Conservation (phyloP, 2,329 filamentous ascomycete species). For the Nigrograna mackinnonii region DNA sequence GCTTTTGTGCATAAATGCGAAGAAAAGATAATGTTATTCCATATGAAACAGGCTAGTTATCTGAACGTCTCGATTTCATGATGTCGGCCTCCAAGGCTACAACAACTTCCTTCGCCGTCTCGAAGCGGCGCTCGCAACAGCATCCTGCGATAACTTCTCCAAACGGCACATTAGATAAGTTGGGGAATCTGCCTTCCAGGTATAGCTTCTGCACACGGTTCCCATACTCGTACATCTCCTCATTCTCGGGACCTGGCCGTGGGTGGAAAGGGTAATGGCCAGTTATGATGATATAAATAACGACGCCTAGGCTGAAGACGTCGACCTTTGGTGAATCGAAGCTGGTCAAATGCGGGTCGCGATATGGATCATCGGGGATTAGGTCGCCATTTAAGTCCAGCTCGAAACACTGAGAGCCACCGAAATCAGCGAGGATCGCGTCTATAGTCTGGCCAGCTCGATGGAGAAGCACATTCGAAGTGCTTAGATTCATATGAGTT, state of each 20-base stretch:
- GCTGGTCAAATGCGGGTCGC: not conserved
- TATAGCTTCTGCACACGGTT: not conserved
- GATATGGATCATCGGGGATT: not conserved
- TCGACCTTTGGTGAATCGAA: conserved; percentile 1
- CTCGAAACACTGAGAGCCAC: not conserved
- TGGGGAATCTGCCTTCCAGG: not conserved
- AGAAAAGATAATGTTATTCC: too few relatives aligned
- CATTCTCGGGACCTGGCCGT: not conserved
- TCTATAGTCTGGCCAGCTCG: not conserved
- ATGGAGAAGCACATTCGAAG: not conserved
- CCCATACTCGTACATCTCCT: not conserved
- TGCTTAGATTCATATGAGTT: conserved; percentile 7
- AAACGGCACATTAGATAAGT: not conserved
- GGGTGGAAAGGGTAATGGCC: conserved; percentile 1
- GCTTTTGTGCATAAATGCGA: too few relatives aligned
- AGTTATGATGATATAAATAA: conserved; percentile 4
- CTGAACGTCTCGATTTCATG: too few relatives aligned
- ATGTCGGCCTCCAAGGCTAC: too few relatives aligned
- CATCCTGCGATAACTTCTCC: conserved; percentile 1
- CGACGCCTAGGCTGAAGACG: conserved; percentile 1
- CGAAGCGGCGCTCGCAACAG: too few relatives aligned
- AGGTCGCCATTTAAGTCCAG: not conserved
- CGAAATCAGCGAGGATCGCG: not conserved
- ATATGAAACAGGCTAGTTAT: too few relatives aligned
- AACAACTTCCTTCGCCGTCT: too few relatives aligned